phyloP scores from a whole-genome alignment of 169 alveolate species.

The Plasmodium yoelii region DNA sequence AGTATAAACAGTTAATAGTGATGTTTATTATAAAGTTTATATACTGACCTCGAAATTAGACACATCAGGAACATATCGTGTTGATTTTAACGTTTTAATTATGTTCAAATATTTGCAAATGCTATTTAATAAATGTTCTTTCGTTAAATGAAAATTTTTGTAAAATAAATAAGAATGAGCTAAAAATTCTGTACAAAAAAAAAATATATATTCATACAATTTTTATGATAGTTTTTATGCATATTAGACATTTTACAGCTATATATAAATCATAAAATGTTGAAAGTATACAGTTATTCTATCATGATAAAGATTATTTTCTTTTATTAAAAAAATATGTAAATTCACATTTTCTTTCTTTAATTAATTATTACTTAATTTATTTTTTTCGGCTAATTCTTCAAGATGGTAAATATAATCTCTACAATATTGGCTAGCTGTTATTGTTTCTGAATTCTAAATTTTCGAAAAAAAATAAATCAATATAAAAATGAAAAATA shows the following conservation, averaged over 20 bases:
- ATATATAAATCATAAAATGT: background rate
- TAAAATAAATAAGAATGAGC: slow-evolving; percentile 65
- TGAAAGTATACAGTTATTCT: background rate
- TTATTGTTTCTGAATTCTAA: slow-evolving; percentile 41
- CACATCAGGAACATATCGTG: slow-evolving; percentile 64
- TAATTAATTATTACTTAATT: slow-evolving; percentile 46
- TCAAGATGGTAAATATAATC: slow-evolving; percentile 64
- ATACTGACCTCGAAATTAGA: slow-evolving; percentile 50
- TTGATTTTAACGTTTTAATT: slow-evolving; percentile 46
- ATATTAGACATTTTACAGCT: background rate
- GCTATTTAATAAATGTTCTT: slow-evolving; percentile 62
- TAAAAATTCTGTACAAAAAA: slow-evolving; percentile 34
- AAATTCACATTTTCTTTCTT: background rate
- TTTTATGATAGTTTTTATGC: background rate
- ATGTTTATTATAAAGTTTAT: background rate
- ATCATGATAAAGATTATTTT: background rate
- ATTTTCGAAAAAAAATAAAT: background rate
- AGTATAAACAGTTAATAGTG: too few relatives aligned
- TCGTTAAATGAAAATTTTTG: slow-evolving; percentile 52
- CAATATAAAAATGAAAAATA: background rate
- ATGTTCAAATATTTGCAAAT: slow-evolving; percentile 64
- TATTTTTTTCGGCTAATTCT: slow-evolving; percentile 31
- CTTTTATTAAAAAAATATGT: background rate
- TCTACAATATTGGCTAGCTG: slow-evolving; percentile 63
- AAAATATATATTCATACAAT: background rate